A percentile compares a stretch with the other conserved stretches of the same genome.
Conservation (phyloP, 495 filamentous ascomycete genomes). For the Glarea lozoyensis region DNA sequence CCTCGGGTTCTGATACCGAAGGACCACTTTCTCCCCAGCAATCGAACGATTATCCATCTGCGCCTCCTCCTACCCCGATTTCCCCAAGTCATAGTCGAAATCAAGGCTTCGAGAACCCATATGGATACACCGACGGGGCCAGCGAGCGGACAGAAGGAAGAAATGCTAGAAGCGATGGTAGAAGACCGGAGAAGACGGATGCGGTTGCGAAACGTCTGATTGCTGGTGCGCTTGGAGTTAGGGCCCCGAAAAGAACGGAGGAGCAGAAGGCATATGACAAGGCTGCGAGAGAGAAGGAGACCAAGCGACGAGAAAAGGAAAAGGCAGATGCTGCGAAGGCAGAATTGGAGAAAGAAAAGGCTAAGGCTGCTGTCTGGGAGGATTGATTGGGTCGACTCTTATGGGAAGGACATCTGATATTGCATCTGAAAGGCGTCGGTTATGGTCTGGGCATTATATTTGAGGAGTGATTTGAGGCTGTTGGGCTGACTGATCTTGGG, state of each 20-base stretch:
- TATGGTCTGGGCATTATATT: neutral
- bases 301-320: slow-evolving; percentile 64
- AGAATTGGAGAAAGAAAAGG: slow-evolving; percentile 59
- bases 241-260: slow-evolving; percentile 71
- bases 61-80: slow-evolving; percentile 25
- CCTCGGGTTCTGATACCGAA: slow-evolving; percentile 14
- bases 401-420: neutral
- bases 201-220: slow-evolving; percentile 87
- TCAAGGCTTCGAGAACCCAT: slow-evolving; percentile 13
- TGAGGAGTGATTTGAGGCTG: neutral
- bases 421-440: no score
- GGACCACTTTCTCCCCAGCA: slow-evolving; percentile 16
- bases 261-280: slow-evolving; percentile 84
- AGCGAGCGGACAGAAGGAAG: slow-evolving; percentile 1
- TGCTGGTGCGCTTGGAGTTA: slow-evolving; percentile 76
- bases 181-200: slow-evolving; percentile 87
- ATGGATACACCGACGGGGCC: slow-evolving; percentile 12
- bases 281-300: slow-evolving; percentile 77
- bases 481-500: no score
- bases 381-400: slow-evolving; percentile 37
- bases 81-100: slow-evolving; percentile 12
- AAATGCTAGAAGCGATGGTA: no score
- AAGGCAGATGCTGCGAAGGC: slow-evolving; percentile 53
- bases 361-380: slow-evolving; percentile 74
- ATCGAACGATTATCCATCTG: slow-evolving; percentile 18